Base-by-base conservation (phyloP, 116 monocot species). In the Papilionanthe hybrid region DNA sequence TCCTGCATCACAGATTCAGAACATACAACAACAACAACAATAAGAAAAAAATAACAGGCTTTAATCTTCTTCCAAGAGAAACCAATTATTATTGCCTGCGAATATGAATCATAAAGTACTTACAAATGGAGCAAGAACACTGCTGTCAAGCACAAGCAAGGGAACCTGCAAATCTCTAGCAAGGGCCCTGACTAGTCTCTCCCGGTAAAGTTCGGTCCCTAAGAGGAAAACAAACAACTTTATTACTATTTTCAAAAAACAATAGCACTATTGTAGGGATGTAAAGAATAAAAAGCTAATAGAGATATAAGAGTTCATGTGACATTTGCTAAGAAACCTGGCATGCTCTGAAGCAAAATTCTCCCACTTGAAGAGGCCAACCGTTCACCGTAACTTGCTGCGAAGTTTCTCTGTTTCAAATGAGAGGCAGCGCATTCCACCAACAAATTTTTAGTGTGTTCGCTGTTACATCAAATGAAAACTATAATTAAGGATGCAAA, bases 161-260 rank as follows among this genome's bases (percentile, higher is more conserved):
- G 94, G 91, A 37, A 94, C 92, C 63, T 90, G 86, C 75, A 97
- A 85, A 73, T 92, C 94, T 75, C 76, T 85, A 65, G 94, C 92
- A 78, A 97, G 86, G 42, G 94, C 94, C 84, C 80, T 88, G 57
- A 94, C 89, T 66, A 92, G 75, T 81, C 97, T 91, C 75, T 97
- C 97, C 44, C 90, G 76, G 63, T 90, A 94, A 25, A 97, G 92
- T 78, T 97, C 97, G 77, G 89, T 94, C 87, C 97, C 97, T 97
- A 75, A 25, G 75, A 63, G 11, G 80, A 25, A 1, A 63, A 30
- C 69, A 13, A n/a, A 58, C 11, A 78, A n/a, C 43, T 27, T 42
- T 42, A 47, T 49, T 13, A 27, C 32, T 32, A 28, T 30, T 69
- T 37, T 30, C 12, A 30, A 32, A 22, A 25, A 63, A 25, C 32